Percentiles rank a stretch among this genome's conserved stretches.
Conservation (phyloP, 2,329 filamentous ascomycete genomes). For the Penicillium glabrum region DNA sequence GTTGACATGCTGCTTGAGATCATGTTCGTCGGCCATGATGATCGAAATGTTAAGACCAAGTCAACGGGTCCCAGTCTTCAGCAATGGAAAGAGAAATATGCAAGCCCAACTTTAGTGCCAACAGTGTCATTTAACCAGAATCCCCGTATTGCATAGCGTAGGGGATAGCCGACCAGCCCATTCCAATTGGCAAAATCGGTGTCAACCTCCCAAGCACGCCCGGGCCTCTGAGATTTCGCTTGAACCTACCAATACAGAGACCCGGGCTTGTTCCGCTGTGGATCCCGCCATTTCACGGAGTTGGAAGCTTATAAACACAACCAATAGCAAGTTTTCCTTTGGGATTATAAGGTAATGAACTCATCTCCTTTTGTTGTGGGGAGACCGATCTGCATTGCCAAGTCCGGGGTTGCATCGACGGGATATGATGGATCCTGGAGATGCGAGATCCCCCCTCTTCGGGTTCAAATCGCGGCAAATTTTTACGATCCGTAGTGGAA, state of each 20-base stretch:
- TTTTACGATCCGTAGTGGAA: no score
- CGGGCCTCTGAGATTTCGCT: neutral
- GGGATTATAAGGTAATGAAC: neutral
- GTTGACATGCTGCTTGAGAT: no score
- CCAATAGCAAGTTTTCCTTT: neutral
- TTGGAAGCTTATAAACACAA: neutral
- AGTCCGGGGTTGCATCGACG: neutral
- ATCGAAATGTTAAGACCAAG: no score
- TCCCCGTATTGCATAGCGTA: neutral
- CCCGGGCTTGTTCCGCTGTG: conserved; percentile 11
- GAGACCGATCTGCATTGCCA: neutral
- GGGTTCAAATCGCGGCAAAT: neutral
- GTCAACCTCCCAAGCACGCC: neutral
- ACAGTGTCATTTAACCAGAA: no score
- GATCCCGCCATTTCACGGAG: neutral
- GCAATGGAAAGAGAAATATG: no score
- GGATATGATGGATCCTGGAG: neutral
- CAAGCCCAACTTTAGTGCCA: no score
- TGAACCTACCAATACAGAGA: conserved; percentile 10
- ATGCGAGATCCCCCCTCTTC: neutral
- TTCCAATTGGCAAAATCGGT: neutral
- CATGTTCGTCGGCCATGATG: no score
- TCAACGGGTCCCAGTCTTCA: neutral
- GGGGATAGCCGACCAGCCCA: neutral
- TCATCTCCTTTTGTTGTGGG: neutral